Conservation (phyloP, 2,329 filamentous ascomycete genomes). For the Rhynchosporium agropyri region DNA sequence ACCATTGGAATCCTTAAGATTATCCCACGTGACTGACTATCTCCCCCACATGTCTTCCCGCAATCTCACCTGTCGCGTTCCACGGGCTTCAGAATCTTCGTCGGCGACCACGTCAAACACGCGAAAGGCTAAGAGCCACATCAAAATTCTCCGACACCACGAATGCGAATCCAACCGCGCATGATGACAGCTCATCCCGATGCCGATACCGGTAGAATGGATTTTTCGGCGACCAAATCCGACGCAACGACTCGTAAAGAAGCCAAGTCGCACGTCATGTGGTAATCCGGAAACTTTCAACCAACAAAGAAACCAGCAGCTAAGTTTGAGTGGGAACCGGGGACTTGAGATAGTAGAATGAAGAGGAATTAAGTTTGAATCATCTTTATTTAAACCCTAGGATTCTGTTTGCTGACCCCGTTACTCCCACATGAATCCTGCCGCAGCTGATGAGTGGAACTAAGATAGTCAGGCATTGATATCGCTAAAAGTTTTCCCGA, state of each 20-base stretch:
- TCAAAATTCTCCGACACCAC: too few relatives aligned
- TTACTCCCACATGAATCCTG: neutral
- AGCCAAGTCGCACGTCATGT: constrained; percentile 6
- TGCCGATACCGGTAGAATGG: neutral
- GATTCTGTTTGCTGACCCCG: neutral
- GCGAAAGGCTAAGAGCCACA: too few relatives aligned
- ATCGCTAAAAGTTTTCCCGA: neutral
- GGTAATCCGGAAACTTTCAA: neutral
- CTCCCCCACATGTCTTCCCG: too few relatives aligned
- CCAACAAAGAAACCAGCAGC: neutral
- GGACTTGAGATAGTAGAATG: neutral
- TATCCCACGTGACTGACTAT: too few relatives aligned
- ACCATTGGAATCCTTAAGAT: too few relatives aligned
- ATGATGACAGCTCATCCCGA: neutral
- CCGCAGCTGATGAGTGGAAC: neutral
- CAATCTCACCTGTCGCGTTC: too few relatives aligned
- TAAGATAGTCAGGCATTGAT: neutral
- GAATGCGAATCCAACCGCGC: neutral
- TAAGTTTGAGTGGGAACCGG: neutral
- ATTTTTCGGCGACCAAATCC: constrained; percentile 9
- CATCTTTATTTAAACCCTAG: constrained; percentile 2
- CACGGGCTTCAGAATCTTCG: too few relatives aligned
- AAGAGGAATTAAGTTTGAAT: neutral
- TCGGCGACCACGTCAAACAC: too few relatives aligned
- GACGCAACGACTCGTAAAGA: constrained; percentile 4